Evolutionary conservation across 2,329 filamentous ascomycete species (phyloP).

Genomic region (Mollisiaceae sp.): DNA sequence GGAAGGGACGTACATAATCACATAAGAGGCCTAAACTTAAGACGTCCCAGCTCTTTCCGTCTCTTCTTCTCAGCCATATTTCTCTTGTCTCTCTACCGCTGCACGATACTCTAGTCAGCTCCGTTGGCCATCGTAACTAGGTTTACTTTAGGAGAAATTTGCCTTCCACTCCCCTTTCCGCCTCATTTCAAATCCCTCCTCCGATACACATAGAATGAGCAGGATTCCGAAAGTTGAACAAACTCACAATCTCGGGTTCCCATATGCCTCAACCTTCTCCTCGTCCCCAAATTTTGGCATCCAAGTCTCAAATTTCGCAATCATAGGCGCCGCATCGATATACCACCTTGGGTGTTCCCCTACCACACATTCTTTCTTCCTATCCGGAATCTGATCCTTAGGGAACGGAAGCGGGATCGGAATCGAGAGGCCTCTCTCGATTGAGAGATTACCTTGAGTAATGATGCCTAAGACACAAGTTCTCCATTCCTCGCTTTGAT

Average conservation of each 20-base stretch:
- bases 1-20: too few species aligned
- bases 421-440: not conserved
- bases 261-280: not conserved
- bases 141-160: too few species aligned
- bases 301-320: slow-evolving; percentile 3
- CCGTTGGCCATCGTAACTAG: not conserved
- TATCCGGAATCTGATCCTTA: not conserved
- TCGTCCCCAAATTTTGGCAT: not conserved
- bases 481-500: not conserved
- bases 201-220: too few species aligned
- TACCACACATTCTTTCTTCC: slow-evolving; percentile 4
- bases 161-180: not conserved
- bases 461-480: slow-evolving; percentile 5
- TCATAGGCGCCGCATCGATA: not conserved
- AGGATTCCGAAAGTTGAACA: not conserved
- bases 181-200: not conserved
- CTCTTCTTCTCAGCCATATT: not conserved
- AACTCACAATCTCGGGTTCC: not conserved
- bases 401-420: not conserved
- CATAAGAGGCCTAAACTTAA: too few species aligned
- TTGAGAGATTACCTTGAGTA: not conserved
- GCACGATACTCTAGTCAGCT: not conserved
- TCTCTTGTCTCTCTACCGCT: slow-evolving; percentile 5
- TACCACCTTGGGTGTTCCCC: not conserved
- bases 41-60: too few species aligned